phyloP scores from a whole-genome alignment of 441 rosid species.

The Rhodomyrtus psidioides region DNA sequence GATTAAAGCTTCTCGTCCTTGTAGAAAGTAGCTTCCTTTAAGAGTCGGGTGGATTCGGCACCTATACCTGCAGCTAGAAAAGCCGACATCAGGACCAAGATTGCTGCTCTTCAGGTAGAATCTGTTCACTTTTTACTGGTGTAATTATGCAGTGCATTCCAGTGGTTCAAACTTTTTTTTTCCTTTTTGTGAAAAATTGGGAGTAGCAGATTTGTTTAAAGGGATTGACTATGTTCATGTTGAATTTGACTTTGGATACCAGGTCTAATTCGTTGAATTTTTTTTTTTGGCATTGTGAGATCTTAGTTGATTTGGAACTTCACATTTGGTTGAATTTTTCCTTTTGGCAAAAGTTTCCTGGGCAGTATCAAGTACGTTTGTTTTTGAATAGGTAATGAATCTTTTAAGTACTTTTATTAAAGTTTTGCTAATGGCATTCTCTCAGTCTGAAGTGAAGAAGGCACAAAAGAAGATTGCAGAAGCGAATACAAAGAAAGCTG shows the following conservation, averaged over 20 bases:
- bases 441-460: slow-evolving; percentile 57
- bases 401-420: background rate
- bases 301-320: background rate
- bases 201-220: background rate
- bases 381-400: background rate
- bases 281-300: background rate
- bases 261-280: background rate
- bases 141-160: background rate
- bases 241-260: background rate
- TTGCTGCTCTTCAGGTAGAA: slow-evolving; percentile 67
- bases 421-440: background rate
- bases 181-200: background rate
- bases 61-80: slow-evolving; percentile 83
- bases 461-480: slow-evolving; percentile 89
- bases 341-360: background rate
- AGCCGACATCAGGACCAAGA: slow-evolving; percentile 77
- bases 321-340: background rate
- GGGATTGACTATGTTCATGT: background rate
- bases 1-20: slow-evolving; percentile 1
- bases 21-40: slow-evolving; percentile 80
- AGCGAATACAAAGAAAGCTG: slow-evolving; percentile 72
- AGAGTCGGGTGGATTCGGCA: slow-evolving; percentile 66
- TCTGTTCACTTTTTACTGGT: background rate
- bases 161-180: background rate
- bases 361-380: background rate